Conservation (phyloP, 495 filamentous ascomycete species). For the Bacidia rubella region DNA sequence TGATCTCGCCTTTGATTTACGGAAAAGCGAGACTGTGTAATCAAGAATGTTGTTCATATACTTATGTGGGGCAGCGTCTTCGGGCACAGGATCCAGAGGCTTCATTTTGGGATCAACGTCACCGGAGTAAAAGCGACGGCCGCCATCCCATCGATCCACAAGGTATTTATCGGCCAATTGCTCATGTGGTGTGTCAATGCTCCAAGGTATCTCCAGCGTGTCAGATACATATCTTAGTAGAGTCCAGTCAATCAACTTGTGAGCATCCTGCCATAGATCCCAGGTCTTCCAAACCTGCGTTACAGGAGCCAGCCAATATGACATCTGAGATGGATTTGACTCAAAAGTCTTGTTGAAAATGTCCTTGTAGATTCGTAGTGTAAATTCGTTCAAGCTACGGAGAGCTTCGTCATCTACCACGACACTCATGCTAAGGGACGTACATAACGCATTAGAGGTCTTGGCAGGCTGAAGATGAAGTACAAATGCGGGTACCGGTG, state of each 20-base stretch:
- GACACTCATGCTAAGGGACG: conserved; percentile 28
- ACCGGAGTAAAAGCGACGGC: conserved; percentile 34
- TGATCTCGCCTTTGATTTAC: conserved; percentile 32
- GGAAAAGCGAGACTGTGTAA: conserved; percentile 47
- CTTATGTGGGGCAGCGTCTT: conserved; percentile 32
- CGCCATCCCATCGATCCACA: conserved; percentile 61
- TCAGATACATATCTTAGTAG: conserved; percentile 38
- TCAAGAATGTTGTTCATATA: conserved; percentile 50
- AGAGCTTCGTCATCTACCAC: conserved; percentile 28
- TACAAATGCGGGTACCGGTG: conserved; percentile 51
- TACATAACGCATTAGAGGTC: conserved; percentile 42
- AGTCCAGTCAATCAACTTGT: conserved; percentile 52
- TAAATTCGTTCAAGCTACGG: conserved; percentile 49
- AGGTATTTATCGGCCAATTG: conserved; percentile 53
- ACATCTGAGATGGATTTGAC: conserved; percentile 44
- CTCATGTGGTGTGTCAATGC: conserved; percentile 36
- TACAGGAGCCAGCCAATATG: conserved; percentile 75
- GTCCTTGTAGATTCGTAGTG: conserved; percentile 64
- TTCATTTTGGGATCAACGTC: conserved; percentile 26
- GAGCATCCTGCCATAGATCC: conserved; percentile 15
- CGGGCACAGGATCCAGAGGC: conserved; percentile 43
- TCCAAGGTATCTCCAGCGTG: conserved; percentile 41
- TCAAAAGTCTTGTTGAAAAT: conserved; percentile 81
- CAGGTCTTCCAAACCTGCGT: conserved; percentile 8
- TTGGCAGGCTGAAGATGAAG: conserved; percentile 53